Conservation (phyloP, 2,329 filamentous ascomycete species). For the Ophiobolus disseminans region DNA sequence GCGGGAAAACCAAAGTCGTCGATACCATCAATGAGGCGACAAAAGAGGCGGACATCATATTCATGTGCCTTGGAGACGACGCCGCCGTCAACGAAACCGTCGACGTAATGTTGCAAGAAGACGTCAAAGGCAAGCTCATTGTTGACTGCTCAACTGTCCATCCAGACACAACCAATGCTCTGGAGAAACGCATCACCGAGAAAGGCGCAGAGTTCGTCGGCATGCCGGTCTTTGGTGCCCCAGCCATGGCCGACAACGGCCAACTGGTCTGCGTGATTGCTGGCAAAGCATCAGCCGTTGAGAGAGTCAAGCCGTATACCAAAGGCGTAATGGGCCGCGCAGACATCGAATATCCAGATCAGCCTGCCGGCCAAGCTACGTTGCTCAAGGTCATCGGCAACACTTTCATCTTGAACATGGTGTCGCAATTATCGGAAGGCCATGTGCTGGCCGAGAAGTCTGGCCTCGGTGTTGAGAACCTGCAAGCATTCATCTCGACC, state of each 20-base stretch:
- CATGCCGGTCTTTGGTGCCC: slow-evolving; percentile 75
- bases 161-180: slow-evolving; percentile 75
- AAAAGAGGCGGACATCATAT: slow-evolving; percentile 75
- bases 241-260: slow-evolving; percentile 73
- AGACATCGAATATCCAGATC: slow-evolving; percentile 73
- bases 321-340: slow-evolving; percentile 73
- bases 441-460: slow-evolving; percentile 81
- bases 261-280: slow-evolving; percentile 76
- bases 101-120: slow-evolving; percentile 61
- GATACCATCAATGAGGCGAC: slow-evolving; percentile 71
- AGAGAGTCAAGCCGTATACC: slow-evolving; percentile 72
- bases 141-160: slow-evolving; percentile 89
- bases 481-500: slow-evolving; percentile 74
- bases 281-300: slow-evolving; percentile 66
- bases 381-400: slow-evolving; percentile 86
- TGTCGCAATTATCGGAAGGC: slow-evolving; percentile 79
- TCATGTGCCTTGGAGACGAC: slow-evolving; percentile 83
- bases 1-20: slow-evolving; percentile 69
- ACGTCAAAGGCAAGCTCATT: slow-evolving; percentile 75
- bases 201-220: slow-evolving; percentile 78
- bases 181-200: slow-evolving; percentile 64
- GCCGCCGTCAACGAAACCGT: slow-evolving; percentile 71
- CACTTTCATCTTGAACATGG: slow-evolving; percentile 83
- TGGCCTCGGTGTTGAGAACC: slow-evolving; percentile 72
- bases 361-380: slow-evolving; percentile 72